Conservation (phyloP, 2,329 filamentous ascomycete genomes). For the Biscogniauxia marginata region DNA sequence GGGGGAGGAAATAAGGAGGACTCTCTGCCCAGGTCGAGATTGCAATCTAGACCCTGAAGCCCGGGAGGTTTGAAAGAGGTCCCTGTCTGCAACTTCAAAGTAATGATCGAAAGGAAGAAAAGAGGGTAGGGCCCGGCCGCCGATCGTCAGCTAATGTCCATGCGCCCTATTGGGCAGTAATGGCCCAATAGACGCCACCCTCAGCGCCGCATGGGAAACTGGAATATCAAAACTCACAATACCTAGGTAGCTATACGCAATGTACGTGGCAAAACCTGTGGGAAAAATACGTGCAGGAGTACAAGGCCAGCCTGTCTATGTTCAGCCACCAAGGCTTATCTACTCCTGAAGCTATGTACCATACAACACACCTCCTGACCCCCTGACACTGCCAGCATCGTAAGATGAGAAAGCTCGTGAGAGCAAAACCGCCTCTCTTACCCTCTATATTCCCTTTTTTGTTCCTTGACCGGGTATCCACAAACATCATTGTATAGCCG, state of each 20-base stretch:
- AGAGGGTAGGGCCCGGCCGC: background rate
- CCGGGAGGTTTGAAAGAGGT: background rate
- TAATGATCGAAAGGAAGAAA: background rate
- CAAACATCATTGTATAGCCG: conserved; percentile 30
- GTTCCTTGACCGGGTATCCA: conserved; percentile 30
- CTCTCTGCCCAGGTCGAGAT: background rate
- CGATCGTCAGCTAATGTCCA: conserved; percentile 1
- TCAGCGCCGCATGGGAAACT: conserved; percentile 5
- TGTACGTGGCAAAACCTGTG: background rate
- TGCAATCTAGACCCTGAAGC: conserved; percentile 3
- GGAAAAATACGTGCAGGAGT: background rate
- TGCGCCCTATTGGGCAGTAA: conserved; percentile 15
- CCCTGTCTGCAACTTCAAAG: background rate
- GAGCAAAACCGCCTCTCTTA: conserved; percentile 24
- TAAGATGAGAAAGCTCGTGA: conserved; percentile 23
- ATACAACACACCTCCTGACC: conserved; percentile 2
- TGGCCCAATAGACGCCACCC: conserved; percentile 12
- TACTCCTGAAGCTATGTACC: conserved; percentile 10
- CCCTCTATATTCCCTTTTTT: conserved; percentile 26
- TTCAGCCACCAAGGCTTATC: background rate
- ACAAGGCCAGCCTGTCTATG: background rate
- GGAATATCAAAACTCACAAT: background rate
- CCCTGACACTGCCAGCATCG: conserved; percentile 6
- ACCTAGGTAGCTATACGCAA: background rate
- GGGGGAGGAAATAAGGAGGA: background rate